Conservation (phyloP, 2,329 filamentous ascomycete species). For the Stachybotrys chlorohalonatus region DNA sequence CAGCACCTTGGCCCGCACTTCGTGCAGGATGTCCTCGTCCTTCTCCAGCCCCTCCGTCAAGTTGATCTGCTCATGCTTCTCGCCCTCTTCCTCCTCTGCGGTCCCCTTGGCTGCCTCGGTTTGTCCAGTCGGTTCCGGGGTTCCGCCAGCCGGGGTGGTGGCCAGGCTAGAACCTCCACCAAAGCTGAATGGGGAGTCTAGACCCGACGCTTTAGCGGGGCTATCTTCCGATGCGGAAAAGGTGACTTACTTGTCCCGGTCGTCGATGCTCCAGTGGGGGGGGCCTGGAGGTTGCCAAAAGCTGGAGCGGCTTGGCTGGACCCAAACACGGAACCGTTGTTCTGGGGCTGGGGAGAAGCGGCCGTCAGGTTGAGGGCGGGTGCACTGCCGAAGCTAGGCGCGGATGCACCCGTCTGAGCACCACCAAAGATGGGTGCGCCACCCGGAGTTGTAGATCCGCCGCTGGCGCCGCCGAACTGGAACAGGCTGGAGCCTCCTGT, state of each 20-base stretch:
- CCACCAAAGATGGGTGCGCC: slow-evolving; percentile 16
- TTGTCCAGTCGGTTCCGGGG: slow-evolving; percentile 45
- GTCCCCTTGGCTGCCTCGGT: slow-evolving; percentile 29
- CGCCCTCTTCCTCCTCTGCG: slow-evolving; percentile 42
- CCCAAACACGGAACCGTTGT: slow-evolving; percentile 20
- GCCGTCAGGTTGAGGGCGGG: slow-evolving; percentile 31
- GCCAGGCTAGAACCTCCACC: slow-evolving; percentile 52
- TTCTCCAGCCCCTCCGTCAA: slow-evolving; percentile 61
- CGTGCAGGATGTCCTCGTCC: slow-evolving; percentile 60
- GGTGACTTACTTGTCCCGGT: slow-evolving; percentile 38
- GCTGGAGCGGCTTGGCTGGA: slow-evolving; percentile 22
- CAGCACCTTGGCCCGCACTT: slow-evolving; percentile 61
- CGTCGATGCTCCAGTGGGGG: slow-evolving; percentile 32
- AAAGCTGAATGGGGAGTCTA: slow-evolving; percentile 48
- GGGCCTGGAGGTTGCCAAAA: slow-evolving; percentile 31
- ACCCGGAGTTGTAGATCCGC: slow-evolving; percentile 11
- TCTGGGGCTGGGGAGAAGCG: slow-evolving; percentile 18
- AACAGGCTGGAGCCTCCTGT: slow-evolving; percentile 20
- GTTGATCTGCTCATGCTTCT: slow-evolving; percentile 60
- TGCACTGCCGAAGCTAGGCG: slow-evolving; percentile 21
- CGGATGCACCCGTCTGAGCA: slow-evolving; percentile 11
- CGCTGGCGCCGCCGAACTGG: slow-evolving; percentile 25
- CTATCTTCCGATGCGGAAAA: slow-evolving; percentile 31
- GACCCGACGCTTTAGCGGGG: slow-evolving; percentile 35
- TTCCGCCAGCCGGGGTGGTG: slow-evolving; percentile 49